A percentile compares a stretch with the other conserved stretches of the same genome.
Conservation (phyloP, 2,329 filamentous ascomycete genomes). For the Leptosphaerulina australis region DNA sequence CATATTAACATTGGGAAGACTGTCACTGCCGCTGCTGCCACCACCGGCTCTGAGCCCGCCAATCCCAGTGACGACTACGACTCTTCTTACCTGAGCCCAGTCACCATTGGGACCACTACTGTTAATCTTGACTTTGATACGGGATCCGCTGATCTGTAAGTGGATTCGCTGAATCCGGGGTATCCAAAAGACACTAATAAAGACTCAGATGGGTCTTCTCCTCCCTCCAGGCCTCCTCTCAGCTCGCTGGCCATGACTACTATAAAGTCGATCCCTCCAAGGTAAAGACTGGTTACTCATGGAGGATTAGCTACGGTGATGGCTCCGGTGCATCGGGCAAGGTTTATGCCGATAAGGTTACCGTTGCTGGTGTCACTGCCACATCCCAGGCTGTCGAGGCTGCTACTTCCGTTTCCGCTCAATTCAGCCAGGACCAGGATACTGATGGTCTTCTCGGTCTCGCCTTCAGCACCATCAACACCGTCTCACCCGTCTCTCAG, state of each 20-base stretch:
- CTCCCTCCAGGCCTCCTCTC: slow-evolving; percentile 57
- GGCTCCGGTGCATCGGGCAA: slow-evolving; percentile 66
- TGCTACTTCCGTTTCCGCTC: slow-evolving; percentile 62
- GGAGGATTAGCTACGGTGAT: slow-evolving; percentile 70
- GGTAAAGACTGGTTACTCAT: slow-evolving; percentile 57
- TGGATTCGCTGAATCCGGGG: slow-evolving; percentile 9
- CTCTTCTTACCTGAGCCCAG: slow-evolving; percentile 52
- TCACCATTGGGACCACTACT: slow-evolving; percentile 67
- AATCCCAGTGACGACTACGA: slow-evolving; percentile 50
- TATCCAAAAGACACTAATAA: slow-evolving; percentile 18
- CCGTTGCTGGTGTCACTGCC: slow-evolving; percentile 65
- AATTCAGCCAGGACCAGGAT: slow-evolving; percentile 58
- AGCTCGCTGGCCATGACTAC: slow-evolving; percentile 61
- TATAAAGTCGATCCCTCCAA: slow-evolving; percentile 61
- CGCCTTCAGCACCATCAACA: slow-evolving; percentile 66
- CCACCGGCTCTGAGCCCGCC: slow-evolving; percentile 48
- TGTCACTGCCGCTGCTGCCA: slow-evolving; percentile 18
- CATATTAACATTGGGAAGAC: slow-evolving; percentile 4
- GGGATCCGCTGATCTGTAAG: slow-evolving; percentile 69
- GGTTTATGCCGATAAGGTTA: slow-evolving; percentile 70
- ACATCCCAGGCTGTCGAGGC: slow-evolving; percentile 69
- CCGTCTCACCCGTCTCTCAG: slow-evolving; percentile 56
- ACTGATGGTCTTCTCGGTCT: slow-evolving; percentile 67
- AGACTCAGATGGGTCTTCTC: slow-evolving; percentile 70
- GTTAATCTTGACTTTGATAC: slow-evolving; percentile 75